Conservation (phyloP, 768 basidiomycete species). For the Antrodiella citrinella region DNA sequence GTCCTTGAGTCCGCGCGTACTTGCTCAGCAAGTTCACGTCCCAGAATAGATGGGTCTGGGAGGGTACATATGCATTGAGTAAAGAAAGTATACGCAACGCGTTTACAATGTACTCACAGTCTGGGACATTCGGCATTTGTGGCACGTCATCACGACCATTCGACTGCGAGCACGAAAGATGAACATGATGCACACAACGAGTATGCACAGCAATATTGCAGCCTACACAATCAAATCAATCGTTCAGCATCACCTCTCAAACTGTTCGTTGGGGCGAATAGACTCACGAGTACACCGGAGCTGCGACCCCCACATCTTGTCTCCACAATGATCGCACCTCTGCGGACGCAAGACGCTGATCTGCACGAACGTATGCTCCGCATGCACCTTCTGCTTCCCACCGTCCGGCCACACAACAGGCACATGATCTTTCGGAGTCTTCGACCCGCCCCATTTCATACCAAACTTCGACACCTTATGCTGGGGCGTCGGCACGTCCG, state of each 20-base stretch:
- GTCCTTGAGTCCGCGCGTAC: conserved; percentile 54
- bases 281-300: conserved; percentile 78
- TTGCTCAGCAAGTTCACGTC: conserved; percentile 81
- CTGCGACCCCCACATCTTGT: conserved; percentile 99
- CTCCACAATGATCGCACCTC: conserved; percentile 91
- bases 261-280: background rate
- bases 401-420: conserved; percentile 17
- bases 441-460: conserved; percentile 62
- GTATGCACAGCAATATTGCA: conserved; percentile 85
- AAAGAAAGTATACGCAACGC: no score
- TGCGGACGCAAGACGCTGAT: conserved; percentile 82
- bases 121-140: conserved; percentile 19
- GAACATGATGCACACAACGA: conserved; percentile 69
- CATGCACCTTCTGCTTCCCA: conserved; percentile 20
- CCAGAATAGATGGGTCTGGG: conserved; percentile 58
- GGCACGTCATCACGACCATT: conserved; percentile 23
- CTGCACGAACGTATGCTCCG: conserved; percentile 82
- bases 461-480: conserved; percentile 48
- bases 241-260: no score
- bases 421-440: conserved; percentile 36
- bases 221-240: no score
- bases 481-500: conserved; percentile 33
- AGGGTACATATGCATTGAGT: background rate
- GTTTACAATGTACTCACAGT: conserved; percentile 24
- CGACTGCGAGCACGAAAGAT: conserved; percentile 57